Evolutionary conservation across 441 rosid genomes (phyloP), one percentile per base, ranked within the genome.

Genomic region (Gossypium schwendimanii): DNA sequence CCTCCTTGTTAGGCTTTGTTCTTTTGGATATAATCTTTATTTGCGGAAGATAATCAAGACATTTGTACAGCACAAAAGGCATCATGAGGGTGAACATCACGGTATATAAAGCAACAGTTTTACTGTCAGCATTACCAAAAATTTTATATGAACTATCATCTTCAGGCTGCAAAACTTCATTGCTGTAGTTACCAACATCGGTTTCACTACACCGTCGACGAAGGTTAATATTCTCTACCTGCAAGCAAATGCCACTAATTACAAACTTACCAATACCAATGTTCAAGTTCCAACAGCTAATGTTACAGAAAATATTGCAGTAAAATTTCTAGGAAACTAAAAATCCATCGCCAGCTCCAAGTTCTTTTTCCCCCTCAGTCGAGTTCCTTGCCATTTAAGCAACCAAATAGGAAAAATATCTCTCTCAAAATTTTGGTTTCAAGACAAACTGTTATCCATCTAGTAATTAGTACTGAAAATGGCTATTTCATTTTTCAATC

Each of bases 41-140:
- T 75, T 81, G 82, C 14, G 93, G 91, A 67, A 87, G 84, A 75
- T 85, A 76, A 77, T 88, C 91, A 59, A 93, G 85, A 83, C 81
- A 85, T 84, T 84, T 91, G 77, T 91, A 89, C 76, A 91, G 73
- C 59, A 88, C 28, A 81, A 91, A 82, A 44, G 98, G 93, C 76
- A 85, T 78, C 55, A 81, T 50, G 23, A 93, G 85, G 41, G 94
- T 83, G 61, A 81, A 68, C 24, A 85, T 52, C 71, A 88, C 91
- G 36, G 80, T 83, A 76, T 81, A 91, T 67, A 85, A 83, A 81
- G 93, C 94, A 68, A 84, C 70, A 71, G 86, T 78, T 80, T 90
- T 87, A 73, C 87, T 76, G 81, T 78, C 87, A 78, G 88, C 76
- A 69, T 78, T 82, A 72, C 75, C 71, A 73, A 82, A 81, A 79